Evolutionary conservation across 2,329 filamentous ascomycete genomes (phyloP).

Genomic region (Fusarium kyushuense): DNA sequence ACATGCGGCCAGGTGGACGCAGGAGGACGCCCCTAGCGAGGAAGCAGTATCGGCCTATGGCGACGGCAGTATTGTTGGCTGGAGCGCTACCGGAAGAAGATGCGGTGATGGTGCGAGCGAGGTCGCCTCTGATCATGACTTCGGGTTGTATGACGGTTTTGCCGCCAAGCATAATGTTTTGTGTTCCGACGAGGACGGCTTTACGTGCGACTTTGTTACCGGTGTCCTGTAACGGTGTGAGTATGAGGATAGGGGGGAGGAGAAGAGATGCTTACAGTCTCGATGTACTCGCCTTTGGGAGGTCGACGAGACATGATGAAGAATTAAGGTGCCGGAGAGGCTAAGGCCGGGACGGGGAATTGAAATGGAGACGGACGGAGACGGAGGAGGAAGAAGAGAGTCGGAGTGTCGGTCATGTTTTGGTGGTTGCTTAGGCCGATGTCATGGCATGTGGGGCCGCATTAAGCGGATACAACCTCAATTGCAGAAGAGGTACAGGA

Average conservation of each 20-base stretch:
- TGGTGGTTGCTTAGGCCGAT: constrained; percentile 27
- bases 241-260: neutral
- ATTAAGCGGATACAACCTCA: neutral
- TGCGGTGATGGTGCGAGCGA: constrained; percentile 70
- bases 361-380: constrained; percentile 6
- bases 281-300: constrained; percentile 92
- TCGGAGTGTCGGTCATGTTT: constrained; percentile 33
- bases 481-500: neutral
- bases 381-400: constrained; percentile 24
- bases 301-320: constrained; percentile 78
- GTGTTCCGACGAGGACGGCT: constrained; percentile 90
- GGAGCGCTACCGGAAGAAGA: constrained; percentile 57
- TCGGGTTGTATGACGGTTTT: constrained; percentile 97
- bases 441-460: constrained; percentile 39
- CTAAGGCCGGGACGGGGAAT: constrained; percentile 27
- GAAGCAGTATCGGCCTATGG: constrained; percentile 92
- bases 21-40: constrained; percentile 82
- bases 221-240: constrained; percentile 74
- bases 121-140: constrained; percentile 92
- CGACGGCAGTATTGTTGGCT: constrained; percentile 75
- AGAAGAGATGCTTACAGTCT: constrained; percentile 74
- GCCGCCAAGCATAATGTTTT: constrained; percentile 97
- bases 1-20: constrained; percentile 84
- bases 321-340: constrained; percentile 26
- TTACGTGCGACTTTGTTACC: constrained; percentile 98